Evolutionary conservation across 1,284 basidiomycete species (phyloP), one percentile per base, ranked within the genome.

Genomic region (Trichosporon sp.): DNA sequence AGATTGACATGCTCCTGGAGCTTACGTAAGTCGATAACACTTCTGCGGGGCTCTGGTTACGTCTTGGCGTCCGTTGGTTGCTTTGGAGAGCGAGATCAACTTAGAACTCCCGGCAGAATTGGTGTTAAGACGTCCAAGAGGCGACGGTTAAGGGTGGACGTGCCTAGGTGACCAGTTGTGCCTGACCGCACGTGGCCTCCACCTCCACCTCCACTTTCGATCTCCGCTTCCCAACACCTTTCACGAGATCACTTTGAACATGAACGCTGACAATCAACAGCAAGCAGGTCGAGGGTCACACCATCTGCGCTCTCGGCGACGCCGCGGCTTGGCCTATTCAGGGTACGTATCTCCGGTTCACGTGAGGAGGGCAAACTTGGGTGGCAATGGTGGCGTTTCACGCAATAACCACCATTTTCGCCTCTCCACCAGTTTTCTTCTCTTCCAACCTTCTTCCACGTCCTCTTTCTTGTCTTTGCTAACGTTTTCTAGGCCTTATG

Each of bases 281-380:
- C 12, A 97, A 97, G 89, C 94, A 98, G 89, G 88, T 98, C 72
- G 96, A 98, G 85, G 96, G 93, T 14, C 91, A 92, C 76, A 95
- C 94, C 8, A 99, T 98, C 77, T 98, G 96, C 78, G 96, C 96
- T 11, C 88, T 98, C 54, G 96, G 96, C 56, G 96, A 99, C 78
- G 96, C 96, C 4, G 95, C 96, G 21, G 96, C 96, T 5, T 99
- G 96, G 96, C 96, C 96, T 6, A 95, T 98, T 73, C 96, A 98
- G 21, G 19, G 51, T 54, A 11, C 8, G n/a, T 4, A 26, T 26
- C 26, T 26, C 26, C 26, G 26, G 26, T 26, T 26, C 26, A 26
- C 26, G 26, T 26, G 26, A 26, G 26, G 26, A 26, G 26, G 26
- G 26, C 26, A 26, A 26, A 26, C 26, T 26, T 26, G 26, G 26